Evolutionary conservation across 345 rosid species (phyloP).

Genomic region (Eucalyptus rudis): DNA sequence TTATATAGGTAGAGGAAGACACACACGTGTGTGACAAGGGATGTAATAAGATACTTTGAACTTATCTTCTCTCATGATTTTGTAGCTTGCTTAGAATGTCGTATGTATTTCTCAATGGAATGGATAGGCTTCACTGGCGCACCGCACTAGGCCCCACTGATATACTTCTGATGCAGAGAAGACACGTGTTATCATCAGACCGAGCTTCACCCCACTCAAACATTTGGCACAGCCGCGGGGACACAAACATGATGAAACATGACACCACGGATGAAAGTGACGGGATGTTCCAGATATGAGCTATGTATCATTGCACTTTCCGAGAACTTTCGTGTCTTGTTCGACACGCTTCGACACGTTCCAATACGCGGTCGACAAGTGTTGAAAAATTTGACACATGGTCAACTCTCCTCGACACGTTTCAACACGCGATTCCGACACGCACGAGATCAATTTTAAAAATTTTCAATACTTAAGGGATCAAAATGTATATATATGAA

Average conservation of each 20-base stretch:
- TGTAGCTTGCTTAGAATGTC: background rate
- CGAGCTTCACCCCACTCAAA: background rate
- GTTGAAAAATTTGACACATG: no score
- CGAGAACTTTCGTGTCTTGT: accelerated
- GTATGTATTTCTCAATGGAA: background rate
- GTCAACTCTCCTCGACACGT: no score
- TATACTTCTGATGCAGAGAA: background rate
- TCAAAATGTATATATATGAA: no score
- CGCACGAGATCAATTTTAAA: no score
- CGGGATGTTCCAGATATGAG: background rate
- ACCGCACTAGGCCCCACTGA: background rate
- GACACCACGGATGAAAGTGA: background rate
- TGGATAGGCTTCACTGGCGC: background rate
- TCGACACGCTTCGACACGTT: no score
- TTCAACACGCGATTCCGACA: no score
- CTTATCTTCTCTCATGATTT: background rate
- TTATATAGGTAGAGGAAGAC: background rate
- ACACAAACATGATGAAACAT: background rate
- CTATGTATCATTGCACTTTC: accelerated
- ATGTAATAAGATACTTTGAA: background rate
- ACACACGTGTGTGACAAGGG: background rate
- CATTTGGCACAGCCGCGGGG: background rate
- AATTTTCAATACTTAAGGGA: accelerated
- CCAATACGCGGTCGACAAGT: accelerated
- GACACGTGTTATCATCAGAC: background rate